These are phyloP conservation scores for Xerocomellus dryophilus DNA, from an alignment of 768 basidiomycete genomes.

Conservation along the genomic window DNA sequence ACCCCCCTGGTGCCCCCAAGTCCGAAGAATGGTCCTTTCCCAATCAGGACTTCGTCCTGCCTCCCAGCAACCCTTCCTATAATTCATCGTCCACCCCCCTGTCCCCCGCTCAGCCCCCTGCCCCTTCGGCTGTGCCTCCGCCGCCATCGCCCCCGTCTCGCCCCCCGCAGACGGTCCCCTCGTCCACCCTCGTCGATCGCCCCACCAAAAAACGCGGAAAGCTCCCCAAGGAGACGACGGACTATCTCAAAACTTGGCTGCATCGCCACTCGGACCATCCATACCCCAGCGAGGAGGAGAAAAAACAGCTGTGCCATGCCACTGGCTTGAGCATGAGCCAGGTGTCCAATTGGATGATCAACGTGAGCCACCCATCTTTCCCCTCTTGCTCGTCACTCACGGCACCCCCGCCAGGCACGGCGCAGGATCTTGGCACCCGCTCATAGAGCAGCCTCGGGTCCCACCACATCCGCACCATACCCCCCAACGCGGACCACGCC, in stretches of 20 bases:
- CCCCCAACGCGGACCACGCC: constrained; percentile 40
- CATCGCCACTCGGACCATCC: constrained; percentile 87
- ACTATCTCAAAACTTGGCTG: constrained; percentile 85
- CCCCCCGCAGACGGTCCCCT: constrained; percentile 49
- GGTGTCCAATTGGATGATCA: constrained; percentile 94
- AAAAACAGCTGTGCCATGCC: constrained; percentile 82
- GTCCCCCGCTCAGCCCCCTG: constrained; percentile 39
- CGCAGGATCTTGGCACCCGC: constrained; percentile 82
- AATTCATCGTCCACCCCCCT: constrained; percentile 35
- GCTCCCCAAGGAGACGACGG: constrained; percentile 86
- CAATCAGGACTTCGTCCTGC: constrained; percentile 53
- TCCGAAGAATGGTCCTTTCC: constrained; percentile 74
- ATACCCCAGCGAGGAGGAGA: constrained; percentile 87
- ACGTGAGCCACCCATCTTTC: constrained; percentile 44
- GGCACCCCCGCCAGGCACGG: constrained; percentile 58
- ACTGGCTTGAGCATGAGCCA: constrained; percentile 87
- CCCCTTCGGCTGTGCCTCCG: constrained; percentile 35
- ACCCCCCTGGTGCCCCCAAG: constrained; percentile 44
- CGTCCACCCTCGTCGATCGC: constrained; percentile 66
- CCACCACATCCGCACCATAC: constrained; percentile 76
- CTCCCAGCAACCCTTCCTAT: constrained; percentile 27
- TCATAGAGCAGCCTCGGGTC: constrained; percentile 69
- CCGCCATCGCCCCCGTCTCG: constrained; percentile 45
- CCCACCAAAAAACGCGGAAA: constrained; percentile 83
- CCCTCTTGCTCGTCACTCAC: constrained; percentile 11